phyloP scores from a whole-genome alignment of 345 rosid species.

The Sonneratia alba region DNA sequence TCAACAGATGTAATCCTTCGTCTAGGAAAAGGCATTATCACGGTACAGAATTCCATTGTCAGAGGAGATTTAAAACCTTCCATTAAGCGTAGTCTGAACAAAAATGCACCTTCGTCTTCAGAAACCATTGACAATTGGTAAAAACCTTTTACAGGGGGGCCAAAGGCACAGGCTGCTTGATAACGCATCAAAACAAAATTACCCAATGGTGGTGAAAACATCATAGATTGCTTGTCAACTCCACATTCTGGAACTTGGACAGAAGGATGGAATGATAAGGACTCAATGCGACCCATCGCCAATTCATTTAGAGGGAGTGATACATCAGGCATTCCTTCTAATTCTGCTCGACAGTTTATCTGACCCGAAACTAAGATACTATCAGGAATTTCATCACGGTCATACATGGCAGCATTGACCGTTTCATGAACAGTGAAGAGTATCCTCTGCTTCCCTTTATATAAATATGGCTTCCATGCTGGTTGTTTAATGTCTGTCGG shows the following conservation, averaged over 20 bases:
- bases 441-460: constrained; percentile 77
- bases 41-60: constrained; percentile 80
- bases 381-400: constrained; percentile 86
- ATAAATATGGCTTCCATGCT: constrained; percentile 90
- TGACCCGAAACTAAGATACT: constrained; percentile 75
- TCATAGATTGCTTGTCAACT: constrained; percentile 65
- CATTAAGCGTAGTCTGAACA: constrained; percentile 74
- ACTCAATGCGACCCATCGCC: constrained; percentile 51
- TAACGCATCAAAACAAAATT: constrained; percentile 78
- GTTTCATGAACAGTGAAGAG: constrained; percentile 75
- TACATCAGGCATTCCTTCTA: constrained; percentile 91
- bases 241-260: constrained; percentile 87
- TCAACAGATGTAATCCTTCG: constrained; percentile 69
- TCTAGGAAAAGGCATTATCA: constrained; percentile 86
- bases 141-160: constrained; percentile 87
- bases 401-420: constrained; percentile 73
- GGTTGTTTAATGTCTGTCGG: constrained; percentile 81
- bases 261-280: constrained; percentile 78
- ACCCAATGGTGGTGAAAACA: constrained; percentile 81
- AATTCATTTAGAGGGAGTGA: constrained; percentile 72
- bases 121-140: constrained; percentile 96
- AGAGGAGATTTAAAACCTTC: constrained; percentile 80
- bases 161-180: constrained; percentile 60
- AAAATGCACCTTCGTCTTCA: constrained; percentile 93
- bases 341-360: constrained; percentile 83